These are phyloP conservation scores for Podospora conica DNA, from an alignment of 495 filamentous ascomycete species.

Conservation along the genomic window DNA sequence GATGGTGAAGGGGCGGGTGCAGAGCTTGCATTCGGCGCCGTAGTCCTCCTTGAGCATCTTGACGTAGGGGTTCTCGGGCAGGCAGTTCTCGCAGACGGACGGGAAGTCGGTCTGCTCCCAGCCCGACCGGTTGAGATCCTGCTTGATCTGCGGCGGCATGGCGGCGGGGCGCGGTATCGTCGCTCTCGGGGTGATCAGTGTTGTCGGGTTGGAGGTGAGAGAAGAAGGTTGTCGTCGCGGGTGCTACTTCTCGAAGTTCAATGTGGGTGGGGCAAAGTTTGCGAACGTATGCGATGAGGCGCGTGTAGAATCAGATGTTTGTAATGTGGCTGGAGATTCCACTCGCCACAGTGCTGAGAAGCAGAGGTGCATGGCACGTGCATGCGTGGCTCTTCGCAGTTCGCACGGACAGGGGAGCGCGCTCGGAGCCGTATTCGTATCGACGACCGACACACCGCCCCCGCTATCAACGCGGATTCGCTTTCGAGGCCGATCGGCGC, in stretches of 20 bases:
- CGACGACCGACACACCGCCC: slow-evolving; percentile 3
- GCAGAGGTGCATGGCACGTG: not conserved
- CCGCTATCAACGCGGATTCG: not conserved
- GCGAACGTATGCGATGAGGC: not conserved
- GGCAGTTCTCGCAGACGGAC: slow-evolving; percentile 64
- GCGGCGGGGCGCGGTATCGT: not conserved
- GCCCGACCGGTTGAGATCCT: slow-evolving; percentile 92
- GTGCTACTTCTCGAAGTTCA: not conserved
- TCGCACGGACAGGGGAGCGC: not conserved
- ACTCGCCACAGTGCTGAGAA: not conserved
- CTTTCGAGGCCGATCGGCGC: not conserved
- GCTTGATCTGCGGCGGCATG: slow-evolving; percentile 71
- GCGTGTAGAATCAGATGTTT: not conserved
- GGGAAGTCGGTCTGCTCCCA: slow-evolving; percentile 89
- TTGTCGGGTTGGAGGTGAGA: not conserved
- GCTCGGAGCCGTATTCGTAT: slow-evolving; percentile 8
- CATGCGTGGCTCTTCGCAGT: too few species aligned
- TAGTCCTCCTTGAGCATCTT: slow-evolving; percentile 97
- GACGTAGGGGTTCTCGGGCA: slow-evolving; percentile 95
- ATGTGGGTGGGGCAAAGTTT: not conserved
- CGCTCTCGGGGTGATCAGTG: not conserved
- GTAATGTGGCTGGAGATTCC: not conserved
- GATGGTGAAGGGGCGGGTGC: slow-evolving; percentile 91
- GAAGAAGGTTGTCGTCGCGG: not conserved
- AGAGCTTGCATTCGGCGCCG: slow-evolving; percentile 76